A percentile compares a stretch with the other conserved stretches of the same genome.
Conservation (phyloP, 169 alveolate species). For the Plasmodium cynomolgi region DNA sequence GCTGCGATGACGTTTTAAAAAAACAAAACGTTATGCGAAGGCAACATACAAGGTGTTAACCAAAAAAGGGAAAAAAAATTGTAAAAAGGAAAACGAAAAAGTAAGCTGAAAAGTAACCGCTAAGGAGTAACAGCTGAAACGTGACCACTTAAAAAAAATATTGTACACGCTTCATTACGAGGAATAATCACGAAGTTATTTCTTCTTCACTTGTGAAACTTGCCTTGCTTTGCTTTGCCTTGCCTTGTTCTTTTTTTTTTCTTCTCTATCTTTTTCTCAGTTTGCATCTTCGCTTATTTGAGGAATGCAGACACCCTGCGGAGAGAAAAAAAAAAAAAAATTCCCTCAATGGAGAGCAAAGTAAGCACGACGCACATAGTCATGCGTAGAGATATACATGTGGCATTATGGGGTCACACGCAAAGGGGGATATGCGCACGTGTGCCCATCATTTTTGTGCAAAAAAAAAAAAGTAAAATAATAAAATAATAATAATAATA, state of each 20-base stretch:
- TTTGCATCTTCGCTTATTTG: slow-evolving; percentile 31
- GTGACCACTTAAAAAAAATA: background rate
- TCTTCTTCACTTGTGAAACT: background rate
- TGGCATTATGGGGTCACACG: background rate
- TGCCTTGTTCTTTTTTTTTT: slow-evolving; percentile 12
- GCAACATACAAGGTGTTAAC: background rate
- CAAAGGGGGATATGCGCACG: background rate
- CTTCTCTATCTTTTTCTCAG: background rate
- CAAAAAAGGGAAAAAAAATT: background rate
- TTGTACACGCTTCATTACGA: background rate
- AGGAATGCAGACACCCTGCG: slow-evolving; percentile 66
- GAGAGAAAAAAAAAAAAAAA: slow-evolving; percentile 5
- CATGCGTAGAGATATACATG: background rate
- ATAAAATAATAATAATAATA: background rate
- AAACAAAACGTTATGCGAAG: background rate
- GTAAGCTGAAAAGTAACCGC: background rate
- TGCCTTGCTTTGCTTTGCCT: slow-evolving; percentile 10
- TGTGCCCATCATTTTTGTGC: background rate
- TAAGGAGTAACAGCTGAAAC: background rate
- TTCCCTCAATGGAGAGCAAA: background rate
- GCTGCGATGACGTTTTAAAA: background rate
- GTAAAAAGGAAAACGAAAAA: background rate
- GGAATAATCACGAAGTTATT: background rate
- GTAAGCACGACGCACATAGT: slow-evolving; percentile 11
- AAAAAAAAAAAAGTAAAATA: background rate